These are phyloP conservation scores for Panicum virgatum DNA, from an alignment of 202 grass and related monocot genomes.

Conservation along the genomic window DNA sequence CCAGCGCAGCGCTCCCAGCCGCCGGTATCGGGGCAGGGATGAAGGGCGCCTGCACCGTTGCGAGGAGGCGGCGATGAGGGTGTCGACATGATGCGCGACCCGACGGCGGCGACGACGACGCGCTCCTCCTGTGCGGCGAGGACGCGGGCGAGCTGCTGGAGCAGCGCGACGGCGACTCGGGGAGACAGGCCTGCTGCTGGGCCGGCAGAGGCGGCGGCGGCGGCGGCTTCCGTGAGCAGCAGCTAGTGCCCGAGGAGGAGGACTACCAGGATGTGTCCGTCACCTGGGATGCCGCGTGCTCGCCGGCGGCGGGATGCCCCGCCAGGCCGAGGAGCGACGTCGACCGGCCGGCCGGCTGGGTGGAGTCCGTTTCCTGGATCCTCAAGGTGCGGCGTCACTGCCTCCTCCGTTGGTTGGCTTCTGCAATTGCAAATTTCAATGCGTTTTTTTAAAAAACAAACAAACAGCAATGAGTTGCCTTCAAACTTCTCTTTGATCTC, in stretches of 20 bases:
- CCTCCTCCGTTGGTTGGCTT: neutral
- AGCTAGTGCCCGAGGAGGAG: neutral
- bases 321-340: constrained; percentile 10
- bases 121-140: constrained; percentile 45
- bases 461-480: neutral
- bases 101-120: neutral
- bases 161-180: constrained; percentile 5
- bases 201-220: neutral
- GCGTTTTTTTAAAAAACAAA: too few relatives aligned
- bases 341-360: constrained; percentile 33
- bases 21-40: neutral
- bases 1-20: neutral
- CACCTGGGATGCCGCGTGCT: constrained; percentile 20
- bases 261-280: neutral
- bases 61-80: neutral
- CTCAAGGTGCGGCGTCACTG: constrained; percentile 47
- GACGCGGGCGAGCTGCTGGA: constrained; percentile 23
- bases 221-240: neutral
- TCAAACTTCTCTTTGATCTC: neutral
- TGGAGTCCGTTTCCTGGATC: constrained; percentile 65
- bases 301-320: constrained; percentile 22
- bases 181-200: neutral
- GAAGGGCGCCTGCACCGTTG: neutral
- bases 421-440: too few relatives aligned
- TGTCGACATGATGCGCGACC: neutral